These are phyloP conservation scores for Pyrus bretschneideri DNA, from an alignment of 306 rosid genomes.

Conservation along the genomic window DNA sequence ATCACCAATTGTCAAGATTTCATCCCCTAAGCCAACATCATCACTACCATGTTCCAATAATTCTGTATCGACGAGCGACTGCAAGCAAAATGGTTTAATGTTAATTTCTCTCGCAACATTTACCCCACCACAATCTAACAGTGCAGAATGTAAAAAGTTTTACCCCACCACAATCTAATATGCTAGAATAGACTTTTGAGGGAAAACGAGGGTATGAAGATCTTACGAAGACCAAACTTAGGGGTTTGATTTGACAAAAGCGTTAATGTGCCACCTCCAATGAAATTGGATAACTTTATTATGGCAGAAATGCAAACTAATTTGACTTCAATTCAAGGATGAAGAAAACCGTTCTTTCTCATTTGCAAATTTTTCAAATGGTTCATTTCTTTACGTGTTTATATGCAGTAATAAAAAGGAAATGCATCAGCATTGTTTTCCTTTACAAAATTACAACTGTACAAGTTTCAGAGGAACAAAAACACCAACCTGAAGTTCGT, in stretches of 20 bases:
- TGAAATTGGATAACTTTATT: background rate
- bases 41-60: constrained; percentile 39
- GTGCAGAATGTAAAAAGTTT: background rate
- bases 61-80: constrained; percentile 56
- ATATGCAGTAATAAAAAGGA: background rate
- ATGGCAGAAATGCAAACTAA: background rate
- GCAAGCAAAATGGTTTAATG: constrained; percentile 26
- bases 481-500: constrained; percentile 78
- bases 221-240: background rate
- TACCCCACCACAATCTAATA: background rate
- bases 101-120: background rate
- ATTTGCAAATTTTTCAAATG: background rate
- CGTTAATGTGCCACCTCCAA: background rate
- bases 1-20: constrained; percentile 25
- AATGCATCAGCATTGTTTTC: background rate
- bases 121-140: background rate
- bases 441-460: background rate
- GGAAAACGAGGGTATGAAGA: background rate
- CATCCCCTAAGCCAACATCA: constrained; percentile 13
- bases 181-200: background rate
- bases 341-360: background rate
- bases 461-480: background rate
- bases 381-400: background rate
- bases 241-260: background rate
- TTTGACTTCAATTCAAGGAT: background rate